phyloP scores from a whole-genome alignment of 1,139 yeast genomes.

The Arxiozyma slooffiae region DNA sequence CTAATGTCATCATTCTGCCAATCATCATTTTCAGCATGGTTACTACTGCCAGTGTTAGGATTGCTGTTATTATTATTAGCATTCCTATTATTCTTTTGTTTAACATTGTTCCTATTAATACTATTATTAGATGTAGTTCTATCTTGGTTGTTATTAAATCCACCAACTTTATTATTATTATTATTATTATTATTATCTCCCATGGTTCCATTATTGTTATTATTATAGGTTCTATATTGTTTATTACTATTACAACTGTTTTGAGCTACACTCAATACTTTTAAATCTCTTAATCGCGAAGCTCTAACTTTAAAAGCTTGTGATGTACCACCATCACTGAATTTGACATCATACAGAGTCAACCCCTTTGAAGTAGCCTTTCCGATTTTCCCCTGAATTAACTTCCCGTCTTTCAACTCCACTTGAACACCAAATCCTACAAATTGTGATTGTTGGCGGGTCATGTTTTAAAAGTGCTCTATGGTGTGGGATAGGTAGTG shows the following conservation, averaged over 20 bases:
- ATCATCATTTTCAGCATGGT: slow-evolving; percentile 22
- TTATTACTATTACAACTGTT: slow-evolving; percentile 8
- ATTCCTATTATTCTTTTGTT: slow-evolving; percentile 5
- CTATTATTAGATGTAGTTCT: slow-evolving; percentile 5
- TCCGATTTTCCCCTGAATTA: slow-evolving; percentile 27
- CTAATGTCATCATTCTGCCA: slow-evolving; percentile 47
- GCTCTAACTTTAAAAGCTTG: slow-evolving; percentile 30
- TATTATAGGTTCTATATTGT: slow-evolving; percentile 7
- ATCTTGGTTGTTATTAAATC: slow-evolving; percentile 6
- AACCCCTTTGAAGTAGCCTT: slow-evolving; percentile 29
- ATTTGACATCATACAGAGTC: slow-evolving; percentile 26
- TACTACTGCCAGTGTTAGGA: slow-evolving; percentile 13
- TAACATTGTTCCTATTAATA: slow-evolving; percentile 4
- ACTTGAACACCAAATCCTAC: slow-evolving; percentile 29
- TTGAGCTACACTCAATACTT: slow-evolving; percentile 30
- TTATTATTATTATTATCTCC: slow-evolving; percentile 10
- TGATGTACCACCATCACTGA: slow-evolving; percentile 30
- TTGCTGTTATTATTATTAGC: slow-evolving; percentile 4
- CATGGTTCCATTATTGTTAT: slow-evolving; percentile 8
- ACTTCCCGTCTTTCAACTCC: slow-evolving; percentile 29
- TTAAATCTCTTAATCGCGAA: slow-evolving; percentile 29
- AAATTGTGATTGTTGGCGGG: slow-evolving; percentile 20
- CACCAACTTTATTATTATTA: slow-evolving; percentile 10
- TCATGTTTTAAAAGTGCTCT: slow-evolving; percentile 4
- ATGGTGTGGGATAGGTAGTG: background rate